These are phyloP conservation scores for Cyclanthera cordifolia DNA, from an alignment of 306 rosid species.

Conservation along the genomic window DNA sequence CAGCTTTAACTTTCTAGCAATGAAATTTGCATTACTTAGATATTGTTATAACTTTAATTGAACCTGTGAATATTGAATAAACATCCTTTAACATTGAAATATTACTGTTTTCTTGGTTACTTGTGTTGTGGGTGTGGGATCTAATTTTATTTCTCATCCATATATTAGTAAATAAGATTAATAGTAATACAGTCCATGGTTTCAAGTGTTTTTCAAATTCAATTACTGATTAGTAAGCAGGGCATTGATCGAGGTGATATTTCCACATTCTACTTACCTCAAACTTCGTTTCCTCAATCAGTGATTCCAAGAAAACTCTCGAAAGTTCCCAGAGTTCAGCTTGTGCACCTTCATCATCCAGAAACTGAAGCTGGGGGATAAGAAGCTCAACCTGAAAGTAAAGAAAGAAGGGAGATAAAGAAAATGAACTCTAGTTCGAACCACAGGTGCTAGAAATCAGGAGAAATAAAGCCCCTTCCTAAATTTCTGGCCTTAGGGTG, in stretches of 20 bases:
- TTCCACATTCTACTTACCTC: slow-evolving; percentile 29
- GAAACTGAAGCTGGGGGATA: slow-evolving; percentile 87
- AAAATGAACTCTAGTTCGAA: neutral
- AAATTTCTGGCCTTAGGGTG: neutral
- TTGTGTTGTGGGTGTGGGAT: neutral
- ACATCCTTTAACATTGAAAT: neutral
- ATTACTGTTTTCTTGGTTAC: neutral
- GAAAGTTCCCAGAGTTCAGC: slow-evolving; percentile 93
- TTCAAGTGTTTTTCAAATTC: neutral
- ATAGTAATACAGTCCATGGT: neutral
- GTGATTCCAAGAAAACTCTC: slow-evolving; percentile 63
- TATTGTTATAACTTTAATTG: neutral
- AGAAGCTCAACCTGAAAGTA: slow-evolving; percentile 73
- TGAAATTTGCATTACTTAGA: slow-evolving; percentile 18
- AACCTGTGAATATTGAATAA: neutral
- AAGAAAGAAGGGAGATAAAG: neutral
- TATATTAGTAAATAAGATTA: neutral
- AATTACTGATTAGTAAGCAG: no score
- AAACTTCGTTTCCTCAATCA: slow-evolving; percentile 45
- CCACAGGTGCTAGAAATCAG: neutral
- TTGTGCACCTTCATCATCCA: slow-evolving; percentile 96
- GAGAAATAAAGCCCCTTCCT: neutral
- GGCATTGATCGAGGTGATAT: no score
- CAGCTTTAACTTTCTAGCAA: slow-evolving; percentile 74
- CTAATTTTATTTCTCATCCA: neutral